Percentiles rank a stretch among this genome's conserved stretches.
Evolutionary conservation across 805 yeast genomes (phyloP).

Genomic region (Priceomyces medius): DNA sequence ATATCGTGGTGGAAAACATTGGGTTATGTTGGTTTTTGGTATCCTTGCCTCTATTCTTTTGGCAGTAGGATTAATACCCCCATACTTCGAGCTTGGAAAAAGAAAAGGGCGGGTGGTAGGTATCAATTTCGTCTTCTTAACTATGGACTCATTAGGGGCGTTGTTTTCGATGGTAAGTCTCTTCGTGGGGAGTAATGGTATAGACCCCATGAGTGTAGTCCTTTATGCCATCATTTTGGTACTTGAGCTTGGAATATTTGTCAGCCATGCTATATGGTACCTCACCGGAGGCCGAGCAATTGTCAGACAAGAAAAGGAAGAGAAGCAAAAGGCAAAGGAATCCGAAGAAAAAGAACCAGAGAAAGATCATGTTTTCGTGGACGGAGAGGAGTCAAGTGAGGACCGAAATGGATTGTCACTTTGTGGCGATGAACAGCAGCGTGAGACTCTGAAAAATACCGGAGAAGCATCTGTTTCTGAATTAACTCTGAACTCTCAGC

Average conservation of each 20-base stretch:
- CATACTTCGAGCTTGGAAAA: slow-evolving; percentile 79
- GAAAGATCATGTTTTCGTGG: neutral
- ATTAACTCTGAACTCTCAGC: too few species aligned
- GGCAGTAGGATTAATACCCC: slow-evolving; percentile 81
- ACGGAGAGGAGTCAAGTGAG: neutral
- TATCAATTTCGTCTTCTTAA: slow-evolving; percentile 75
- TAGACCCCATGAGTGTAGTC: slow-evolving; percentile 79
- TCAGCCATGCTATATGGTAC: slow-evolving; percentile 71
- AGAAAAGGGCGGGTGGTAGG: slow-evolving; percentile 86
- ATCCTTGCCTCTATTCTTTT: slow-evolving; percentile 73
- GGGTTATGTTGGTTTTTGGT: slow-evolving; percentile 85
- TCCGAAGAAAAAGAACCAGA: neutral
- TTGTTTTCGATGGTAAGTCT: slow-evolving; percentile 63
- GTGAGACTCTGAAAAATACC: too few species aligned
- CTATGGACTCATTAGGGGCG: slow-evolving; percentile 81
- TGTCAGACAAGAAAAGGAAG: slow-evolving; percentile 24
- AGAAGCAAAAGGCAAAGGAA: slow-evolving; percentile 3
- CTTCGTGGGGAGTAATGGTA: slow-evolving; percentile 43
- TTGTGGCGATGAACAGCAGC: too few species aligned
- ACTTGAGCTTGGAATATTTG: slow-evolving; percentile 74
- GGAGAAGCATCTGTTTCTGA: too few species aligned
- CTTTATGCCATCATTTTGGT: slow-evolving; percentile 71
- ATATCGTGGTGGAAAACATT: slow-evolving; percentile 47
- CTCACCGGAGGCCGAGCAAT: slow-evolving; percentile 24
- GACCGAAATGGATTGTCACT: neutral